phyloP scores from a whole-genome alignment of 768 basidiomycete species.

The Tricholoma terreum region DNA sequence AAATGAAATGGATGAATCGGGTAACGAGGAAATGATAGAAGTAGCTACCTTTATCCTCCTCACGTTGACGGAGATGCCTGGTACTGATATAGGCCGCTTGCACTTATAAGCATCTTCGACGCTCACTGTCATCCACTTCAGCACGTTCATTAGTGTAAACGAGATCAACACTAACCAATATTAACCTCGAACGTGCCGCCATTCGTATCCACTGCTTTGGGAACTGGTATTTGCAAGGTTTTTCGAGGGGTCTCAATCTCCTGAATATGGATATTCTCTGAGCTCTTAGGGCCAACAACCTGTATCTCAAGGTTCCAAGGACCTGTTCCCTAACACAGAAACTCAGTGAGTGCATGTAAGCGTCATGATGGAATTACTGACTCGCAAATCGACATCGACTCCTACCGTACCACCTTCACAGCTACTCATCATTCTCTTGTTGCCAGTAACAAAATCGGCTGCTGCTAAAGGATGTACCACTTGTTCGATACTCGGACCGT shows the following conservation, averaged over 20 bases:
- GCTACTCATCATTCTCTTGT: slow-evolving; percentile 60
- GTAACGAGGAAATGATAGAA: not conserved
- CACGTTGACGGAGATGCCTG: slow-evolving; percentile 84
- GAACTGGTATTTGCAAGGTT: slow-evolving; percentile 64
- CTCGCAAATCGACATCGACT: slow-evolving; percentile 78
- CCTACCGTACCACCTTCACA: slow-evolving; percentile 77
- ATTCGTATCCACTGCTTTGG: slow-evolving; percentile 56
- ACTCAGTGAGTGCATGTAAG: not conserved
- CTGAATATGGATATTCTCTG: slow-evolving; percentile 54
- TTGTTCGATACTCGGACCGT: slow-evolving; percentile 79
- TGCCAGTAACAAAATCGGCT: slow-evolving; percentile 62
- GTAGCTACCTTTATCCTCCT: slow-evolving; percentile 66
- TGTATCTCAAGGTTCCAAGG: slow-evolving; percentile 90
- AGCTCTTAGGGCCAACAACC: slow-evolving; percentile 67
- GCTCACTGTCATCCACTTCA: slow-evolving; percentile 51
- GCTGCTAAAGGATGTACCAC: slow-evolving; percentile 86
- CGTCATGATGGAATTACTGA: slow-evolving; percentile 31
- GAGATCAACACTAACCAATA: slow-evolving; percentile 46
- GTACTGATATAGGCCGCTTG: slow-evolving; percentile 67
- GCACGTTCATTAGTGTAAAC: not conserved
- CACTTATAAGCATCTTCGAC: slow-evolving; percentile 90
- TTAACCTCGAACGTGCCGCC: slow-evolving; percentile 81
- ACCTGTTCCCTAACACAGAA: slow-evolving; percentile 65
- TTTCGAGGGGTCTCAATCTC: slow-evolving; percentile 55
- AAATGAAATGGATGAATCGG: not conserved